phyloP scores from a whole-genome alignment of 2,329 filamentous ascomycete genomes.

The Lachnellula hyalina region DNA sequence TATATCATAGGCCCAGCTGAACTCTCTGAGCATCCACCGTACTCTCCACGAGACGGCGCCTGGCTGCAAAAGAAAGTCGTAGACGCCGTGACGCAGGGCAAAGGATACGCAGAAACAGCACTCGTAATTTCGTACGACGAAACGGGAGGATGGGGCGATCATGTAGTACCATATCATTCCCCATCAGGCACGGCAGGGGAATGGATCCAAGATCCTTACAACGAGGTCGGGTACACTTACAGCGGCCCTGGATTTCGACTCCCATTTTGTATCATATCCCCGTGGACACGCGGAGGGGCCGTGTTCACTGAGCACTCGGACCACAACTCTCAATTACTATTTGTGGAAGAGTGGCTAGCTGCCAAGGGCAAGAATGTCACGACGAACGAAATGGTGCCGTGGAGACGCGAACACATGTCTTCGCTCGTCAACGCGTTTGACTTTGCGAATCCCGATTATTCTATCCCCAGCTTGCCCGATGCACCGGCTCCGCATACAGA shows the following conservation, averaged over 20 bases:
- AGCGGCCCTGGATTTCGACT: slow-evolving; percentile 44
- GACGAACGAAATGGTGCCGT: slow-evolving; percentile 40
- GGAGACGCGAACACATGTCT: slow-evolving; percentile 44
- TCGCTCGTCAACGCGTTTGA: slow-evolving; percentile 44
- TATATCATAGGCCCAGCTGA: slow-evolving; percentile 46
- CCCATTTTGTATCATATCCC: slow-evolving; percentile 50
- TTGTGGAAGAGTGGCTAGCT: slow-evolving; percentile 46
- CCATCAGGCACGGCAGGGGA: slow-evolving; percentile 45
- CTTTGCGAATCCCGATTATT: slow-evolving; percentile 42
- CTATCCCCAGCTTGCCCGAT: slow-evolving; percentile 41
- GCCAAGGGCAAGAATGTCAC: slow-evolving; percentile 37
- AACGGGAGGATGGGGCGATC: slow-evolving; percentile 50
- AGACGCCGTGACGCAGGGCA: slow-evolving; percentile 44
- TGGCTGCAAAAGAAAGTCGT: slow-evolving; percentile 50
- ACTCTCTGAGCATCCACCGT: slow-evolving; percentile 49
- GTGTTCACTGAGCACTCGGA: slow-evolving; percentile 50
- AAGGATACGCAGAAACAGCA: slow-evolving; percentile 35
- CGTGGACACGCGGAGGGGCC: slow-evolving; percentile 47
- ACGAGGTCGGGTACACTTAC: slow-evolving; percentile 37
- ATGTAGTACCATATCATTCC: slow-evolving; percentile 48
- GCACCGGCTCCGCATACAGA: slow-evolving; percentile 40
- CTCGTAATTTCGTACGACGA: slow-evolving; percentile 29
- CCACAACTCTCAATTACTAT: slow-evolving; percentile 50
- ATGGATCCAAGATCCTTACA: slow-evolving; percentile 44
- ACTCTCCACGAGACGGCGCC: slow-evolving; percentile 46